These are phyloP conservation scores for Penicillium decumbens DNA, from an alignment of 2,329 filamentous ascomycete genomes.

Conservation along the genomic window DNA sequence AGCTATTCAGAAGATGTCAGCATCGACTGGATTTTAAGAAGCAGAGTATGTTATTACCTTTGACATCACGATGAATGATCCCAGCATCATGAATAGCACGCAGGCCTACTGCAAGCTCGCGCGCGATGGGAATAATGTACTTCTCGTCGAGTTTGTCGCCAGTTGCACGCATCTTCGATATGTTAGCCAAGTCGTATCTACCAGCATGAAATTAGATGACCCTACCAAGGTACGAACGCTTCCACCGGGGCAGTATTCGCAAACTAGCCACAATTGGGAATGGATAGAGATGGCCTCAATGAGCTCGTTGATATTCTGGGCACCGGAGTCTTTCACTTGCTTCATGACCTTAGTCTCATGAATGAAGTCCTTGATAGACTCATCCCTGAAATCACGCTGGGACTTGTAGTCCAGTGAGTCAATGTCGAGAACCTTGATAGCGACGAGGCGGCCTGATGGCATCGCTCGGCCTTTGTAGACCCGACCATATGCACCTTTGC, in stretches of 20 bases:
- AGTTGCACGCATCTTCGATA: slow-evolving; percentile 47
- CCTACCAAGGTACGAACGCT: slow-evolving; percentile 61
- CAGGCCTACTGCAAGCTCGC: slow-evolving; percentile 58
- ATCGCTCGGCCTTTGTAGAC: slow-evolving; percentile 48
- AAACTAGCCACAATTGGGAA: slow-evolving; percentile 62
- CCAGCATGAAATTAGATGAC: background rate
- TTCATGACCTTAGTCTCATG: slow-evolving; percentile 61
- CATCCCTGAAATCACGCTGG: slow-evolving; percentile 44
- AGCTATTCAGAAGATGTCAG: slow-evolving; percentile 35
- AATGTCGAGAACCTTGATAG: slow-evolving; percentile 50
- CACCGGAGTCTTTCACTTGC: slow-evolving; percentile 58
- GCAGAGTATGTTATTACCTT: slow-evolving; percentile 45
- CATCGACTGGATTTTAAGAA: background rate
- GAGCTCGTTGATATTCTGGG: slow-evolving; percentile 60
- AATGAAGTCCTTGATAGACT: slow-evolving; percentile 53
- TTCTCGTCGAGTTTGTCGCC: slow-evolving; percentile 53
- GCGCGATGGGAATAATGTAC: slow-evolving; percentile 60
- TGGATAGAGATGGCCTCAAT: slow-evolving; percentile 61
- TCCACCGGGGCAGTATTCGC: slow-evolving; percentile 62
- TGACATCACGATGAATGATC: slow-evolving; percentile 62
- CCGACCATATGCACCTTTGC: slow-evolving; percentile 49
- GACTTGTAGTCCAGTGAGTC: slow-evolving; percentile 48
- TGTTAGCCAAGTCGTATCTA: slow-evolving; percentile 4
- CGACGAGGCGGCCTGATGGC: slow-evolving; percentile 42
- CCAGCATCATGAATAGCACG: slow-evolving; percentile 62